Conservation (phyloP, 1,284 basidiomycete genomes). For the Pascua guehoae region DNA sequence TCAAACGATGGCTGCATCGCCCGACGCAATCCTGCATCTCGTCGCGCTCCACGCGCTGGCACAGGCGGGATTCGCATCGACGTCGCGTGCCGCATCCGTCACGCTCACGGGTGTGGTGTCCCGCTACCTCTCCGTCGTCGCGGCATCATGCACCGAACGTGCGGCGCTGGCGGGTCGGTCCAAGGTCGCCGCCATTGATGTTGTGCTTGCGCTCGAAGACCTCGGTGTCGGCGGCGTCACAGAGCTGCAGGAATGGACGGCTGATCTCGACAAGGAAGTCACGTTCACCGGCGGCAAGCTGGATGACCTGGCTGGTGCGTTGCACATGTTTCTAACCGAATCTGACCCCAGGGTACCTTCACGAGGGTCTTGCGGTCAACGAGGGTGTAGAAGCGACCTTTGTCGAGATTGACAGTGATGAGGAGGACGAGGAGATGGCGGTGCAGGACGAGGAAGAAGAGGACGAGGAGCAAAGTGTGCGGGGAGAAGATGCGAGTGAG, state of each 20-base stretch:
- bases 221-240: constrained; percentile 33
- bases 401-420: constrained; percentile 20
- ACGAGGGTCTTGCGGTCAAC: constrained; percentile 24
- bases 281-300: constrained; percentile 24
- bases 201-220: constrained; percentile 36
- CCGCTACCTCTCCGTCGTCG: constrained; percentile 37
- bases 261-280: constrained; percentile 25
- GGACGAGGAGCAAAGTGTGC: background rate
- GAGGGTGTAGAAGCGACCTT: constrained; percentile 26
- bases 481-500: background rate
- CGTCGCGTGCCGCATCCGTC: constrained; percentile 38
- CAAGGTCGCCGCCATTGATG: constrained; percentile 40
- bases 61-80: constrained; percentile 42
- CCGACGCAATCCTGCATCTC: constrained; percentile 43
- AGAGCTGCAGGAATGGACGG: constrained; percentile 39
- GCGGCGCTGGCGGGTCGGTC: constrained; percentile 38
- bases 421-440: constrained; percentile 12
- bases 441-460: constrained; percentile 6
- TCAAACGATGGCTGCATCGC: constrained; percentile 24
- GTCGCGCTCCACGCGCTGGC: constrained; percentile 41
- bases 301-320: constrained; percentile 29
- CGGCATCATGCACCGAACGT: constrained; percentile 33
- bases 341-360: constrained; percentile 22
- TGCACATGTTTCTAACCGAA: background rate
- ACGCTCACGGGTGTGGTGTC: constrained; percentile 35